phyloP scores from a whole-genome alignment of 495 filamentous ascomycete species.

The Neurospora terricola region DNA sequence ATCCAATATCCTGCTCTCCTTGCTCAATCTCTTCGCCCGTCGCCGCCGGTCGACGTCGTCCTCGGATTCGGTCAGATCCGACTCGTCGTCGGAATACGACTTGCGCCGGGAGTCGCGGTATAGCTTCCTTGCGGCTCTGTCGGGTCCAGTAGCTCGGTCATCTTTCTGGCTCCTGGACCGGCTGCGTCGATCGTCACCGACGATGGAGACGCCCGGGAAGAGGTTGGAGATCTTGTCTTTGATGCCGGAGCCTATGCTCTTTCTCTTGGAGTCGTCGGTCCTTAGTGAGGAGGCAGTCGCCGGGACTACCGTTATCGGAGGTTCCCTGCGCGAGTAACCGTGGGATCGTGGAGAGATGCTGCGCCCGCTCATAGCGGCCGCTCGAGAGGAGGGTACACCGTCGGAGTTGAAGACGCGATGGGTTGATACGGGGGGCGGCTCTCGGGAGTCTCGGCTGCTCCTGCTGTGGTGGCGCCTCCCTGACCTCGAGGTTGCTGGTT shows the following conservation, averaged over 20 bases:
- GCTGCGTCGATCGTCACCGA: conserved; percentile 13
- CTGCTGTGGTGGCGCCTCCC: conserved; percentile 9
- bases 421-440: conserved; percentile 13
- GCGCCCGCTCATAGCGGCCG: background rate
- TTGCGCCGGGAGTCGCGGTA: conserved; percentile 5
- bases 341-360: conserved; percentile 10
- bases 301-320: conserved; percentile 1
- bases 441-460: conserved; percentile 15
- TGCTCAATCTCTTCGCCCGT: conserved; percentile 10
- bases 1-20: background rate
- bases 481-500: background rate
- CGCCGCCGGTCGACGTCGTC: conserved; percentile 25
- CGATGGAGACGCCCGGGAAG: conserved; percentile 7
- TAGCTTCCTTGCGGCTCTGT: background rate
- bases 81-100: conserved; percentile 16
- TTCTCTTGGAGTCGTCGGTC: conserved; percentile 10
- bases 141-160: background rate
- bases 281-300: background rate
- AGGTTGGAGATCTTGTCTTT: conserved; percentile 16
- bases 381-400: conserved; percentile 3
- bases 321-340: conserved; percentile 5
- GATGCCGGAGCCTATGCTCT: conserved; percentile 10
- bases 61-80: conserved; percentile 12
- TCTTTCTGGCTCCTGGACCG: conserved; percentile 11
- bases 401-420: conserved; percentile 16